Base-by-base conservation (phyloP, 2,329 filamentous ascomycete genomes). In the Penicillium brasilianum region DNA sequence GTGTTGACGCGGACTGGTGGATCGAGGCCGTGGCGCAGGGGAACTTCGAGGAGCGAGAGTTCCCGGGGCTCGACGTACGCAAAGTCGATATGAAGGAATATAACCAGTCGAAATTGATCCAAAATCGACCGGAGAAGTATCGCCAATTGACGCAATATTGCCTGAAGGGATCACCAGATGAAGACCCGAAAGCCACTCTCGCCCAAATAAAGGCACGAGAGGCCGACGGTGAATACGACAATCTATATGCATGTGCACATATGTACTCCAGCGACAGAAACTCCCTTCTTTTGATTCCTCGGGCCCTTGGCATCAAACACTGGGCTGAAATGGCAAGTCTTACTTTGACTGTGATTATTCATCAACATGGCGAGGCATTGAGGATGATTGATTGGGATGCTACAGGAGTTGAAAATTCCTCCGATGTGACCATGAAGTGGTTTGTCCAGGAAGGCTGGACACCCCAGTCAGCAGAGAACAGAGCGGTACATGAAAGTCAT, bases 221-320 rank as follows among this genome's bases (percentile, higher is more conserved):
- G 16, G 58, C 68, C 55, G 73, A 55, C 14, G 78, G 69, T 60
- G 75, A 70, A 62, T 76, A 71, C 53, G 79, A 83, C 34, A 87
- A 87, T 64, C 71, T 87, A 18, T 84, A 87, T 64, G 81, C 84
- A 0, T 85, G 82, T 65, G 84, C 83, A 3, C 85, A 87, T 70
- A 74, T 86, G 46, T 87, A 85, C 66, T 81, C 84, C 0, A 83
- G 81, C 36, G 85, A 87, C 65, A 80, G 82, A 25, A 87, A 87
- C 59, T 82, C 82, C 18, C 72, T 86, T 13, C 81, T 82, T 70
- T 72, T 85, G 48, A 78, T 85, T 2, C 77, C 82, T 2, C 83
- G 83, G 22, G 80, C 83, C 16, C 69, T 83, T n/a, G 79, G 79
- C 0, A 71, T 80, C 25, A 72, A 77, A 39, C 63, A 71, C 7